Evolutionary conservation across 768 basidiomycete genomes (phyloP), one percentile per base, ranked within the genome.

Genomic region (Infundibulicybe gibba): DNA sequence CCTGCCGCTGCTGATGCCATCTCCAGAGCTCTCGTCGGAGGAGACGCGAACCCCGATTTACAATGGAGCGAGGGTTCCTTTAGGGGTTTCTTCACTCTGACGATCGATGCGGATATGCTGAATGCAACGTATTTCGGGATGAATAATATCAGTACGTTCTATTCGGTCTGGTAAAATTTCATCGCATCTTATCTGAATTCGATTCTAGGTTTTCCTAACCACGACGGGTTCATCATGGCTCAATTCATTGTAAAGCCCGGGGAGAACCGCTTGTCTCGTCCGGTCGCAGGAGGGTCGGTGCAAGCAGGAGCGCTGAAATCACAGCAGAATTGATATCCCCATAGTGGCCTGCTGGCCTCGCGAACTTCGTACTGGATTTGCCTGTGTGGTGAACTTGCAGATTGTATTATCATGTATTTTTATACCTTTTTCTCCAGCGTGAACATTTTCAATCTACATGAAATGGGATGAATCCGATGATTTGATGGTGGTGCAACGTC

Each of bases 61-160:
- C 80, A 81, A 54, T 83, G 77, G 80, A 77, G 75, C 48, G 80
- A 82, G 60, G 79, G 74, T 5, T 78, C 75, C 6, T 79, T 67
- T 62, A 62, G 80, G 31, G 81, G 81, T 2, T 83, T 81, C 63
- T 81, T 79, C 62, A 76, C 79, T 32, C 64, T 83, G 11, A 67
- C 65, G 21, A 59, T 83, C 49, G 67, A 72, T 52, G 53, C 76
- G n/a, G 46, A 68, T 14, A 64, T 64, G 41, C 55, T 76, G 40
- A 74, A 67, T 20, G 76, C 80, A 15, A 76, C 77, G 16, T 81
- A 75, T 61, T 81, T 73, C 45, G 80, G 75, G 1, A 79, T 81
- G 75, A 25, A 8, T 8, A 25, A 25, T 25, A 25, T 25, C 25
- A 25, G 25, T 25, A 8, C 25, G 25, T 25, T 3, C n/a, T 25